Evolutionary conservation across 225 moss, liverwort and hornwort genomes (phyloP).

Genomic region (Climacium dendroides): DNA sequence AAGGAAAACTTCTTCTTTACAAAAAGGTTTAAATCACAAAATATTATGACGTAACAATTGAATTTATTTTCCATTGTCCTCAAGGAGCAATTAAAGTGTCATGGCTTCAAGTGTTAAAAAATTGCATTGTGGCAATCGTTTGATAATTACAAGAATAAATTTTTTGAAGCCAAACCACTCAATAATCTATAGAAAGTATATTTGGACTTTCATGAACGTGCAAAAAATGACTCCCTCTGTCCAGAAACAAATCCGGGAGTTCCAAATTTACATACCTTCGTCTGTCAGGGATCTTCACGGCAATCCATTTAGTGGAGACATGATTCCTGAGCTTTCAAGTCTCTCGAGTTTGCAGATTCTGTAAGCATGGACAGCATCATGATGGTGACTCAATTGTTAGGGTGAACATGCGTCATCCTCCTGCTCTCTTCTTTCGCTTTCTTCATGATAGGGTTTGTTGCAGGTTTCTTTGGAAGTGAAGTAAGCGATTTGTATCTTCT

Average conservation of each 20-base stretch:
- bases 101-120: too few species aligned
- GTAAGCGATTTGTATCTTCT: background rate
- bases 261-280: background rate
- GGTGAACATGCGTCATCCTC: background rate
- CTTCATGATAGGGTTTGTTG: background rate
- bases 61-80: background rate
- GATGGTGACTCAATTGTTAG: background rate
- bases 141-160: background rate
- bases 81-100: background rate
- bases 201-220: background rate
- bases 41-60: background rate
- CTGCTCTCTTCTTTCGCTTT: background rate
- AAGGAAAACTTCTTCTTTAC: background rate
- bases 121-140: background rate
- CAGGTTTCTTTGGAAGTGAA: background rate
- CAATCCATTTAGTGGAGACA: background rate
- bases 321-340: background rate
- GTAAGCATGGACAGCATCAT: background rate
- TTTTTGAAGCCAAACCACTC: rapidly evolving
- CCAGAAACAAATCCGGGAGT: too few species aligned
- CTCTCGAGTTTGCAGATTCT: background rate
- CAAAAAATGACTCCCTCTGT: too few species aligned
- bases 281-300: background rate
- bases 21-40: background rate
- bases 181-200: background rate